These are phyloP conservation scores for Ricinus communis DNA, from an alignment of 345 rosid genomes.

Conservation along the genomic window DNA sequence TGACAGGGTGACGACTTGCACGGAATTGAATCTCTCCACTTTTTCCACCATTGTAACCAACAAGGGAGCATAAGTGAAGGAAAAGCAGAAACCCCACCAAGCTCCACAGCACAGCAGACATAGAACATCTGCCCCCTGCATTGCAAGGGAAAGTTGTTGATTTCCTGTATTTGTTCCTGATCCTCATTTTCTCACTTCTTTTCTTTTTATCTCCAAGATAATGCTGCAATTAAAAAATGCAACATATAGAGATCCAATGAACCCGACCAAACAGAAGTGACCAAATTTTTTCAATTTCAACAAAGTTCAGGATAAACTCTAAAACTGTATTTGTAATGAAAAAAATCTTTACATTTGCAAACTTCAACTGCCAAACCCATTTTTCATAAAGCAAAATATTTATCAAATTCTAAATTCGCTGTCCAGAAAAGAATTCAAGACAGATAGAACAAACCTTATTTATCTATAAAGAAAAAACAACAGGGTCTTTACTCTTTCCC, in stretches of 20 bases:
- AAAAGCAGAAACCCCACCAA: constrained; percentile 65
- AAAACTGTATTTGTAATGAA: background rate
- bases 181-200: constrained; percentile 52
- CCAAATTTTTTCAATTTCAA: background rate
- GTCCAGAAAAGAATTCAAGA: background rate
- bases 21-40: constrained; percentile 41
- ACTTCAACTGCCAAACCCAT: background rate
- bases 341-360: background rate
- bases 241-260: constrained; percentile 48
- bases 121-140: constrained; percentile 74
- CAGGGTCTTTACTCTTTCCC: no score
- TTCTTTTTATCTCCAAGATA: constrained; percentile 54
- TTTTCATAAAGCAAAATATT: background rate
- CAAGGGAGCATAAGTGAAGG: constrained; percentile 54
- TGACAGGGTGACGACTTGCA: constrained; percentile 37
- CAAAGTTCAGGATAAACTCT: background rate
- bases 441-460: background rate
- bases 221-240: constrained; percentile 57
- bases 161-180: constrained; percentile 78
- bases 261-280: constrained; percentile 28
- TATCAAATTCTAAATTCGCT: background rate
- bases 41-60: constrained; percentile 39
- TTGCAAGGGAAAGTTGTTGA: constrained; percentile 64
- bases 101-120: constrained; percentile 57
- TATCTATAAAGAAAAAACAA: background rate